Percentiles rank a stretch among this genome's conserved stretches.
Evolutionary conservation across 2,329 filamentous ascomycete genomes (phyloP).

Genomic region (Colletotrichum lentis): DNA sequence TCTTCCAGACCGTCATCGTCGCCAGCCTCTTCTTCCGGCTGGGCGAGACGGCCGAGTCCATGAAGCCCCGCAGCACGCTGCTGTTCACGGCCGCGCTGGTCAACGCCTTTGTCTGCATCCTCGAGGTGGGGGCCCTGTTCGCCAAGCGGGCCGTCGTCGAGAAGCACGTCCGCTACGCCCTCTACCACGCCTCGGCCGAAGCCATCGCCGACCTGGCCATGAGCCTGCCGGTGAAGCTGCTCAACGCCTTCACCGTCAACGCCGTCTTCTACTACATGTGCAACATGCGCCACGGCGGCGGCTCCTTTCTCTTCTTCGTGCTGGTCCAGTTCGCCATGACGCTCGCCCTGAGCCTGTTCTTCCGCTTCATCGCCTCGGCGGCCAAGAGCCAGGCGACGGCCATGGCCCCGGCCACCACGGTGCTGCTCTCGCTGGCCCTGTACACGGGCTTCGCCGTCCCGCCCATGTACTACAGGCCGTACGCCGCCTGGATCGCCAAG

Average conservation of each 20-base stretch:
- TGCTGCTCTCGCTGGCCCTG: constrained; percentile 22
- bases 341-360: constrained; percentile 69
- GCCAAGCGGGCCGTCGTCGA: constrained; percentile 45
- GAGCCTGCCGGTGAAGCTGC: constrained; percentile 56
- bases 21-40: constrained; percentile 73
- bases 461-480: constrained; percentile 24
- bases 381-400: constrained; percentile 55
- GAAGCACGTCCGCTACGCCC: constrained; percentile 46
- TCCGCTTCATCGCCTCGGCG: constrained; percentile 71
- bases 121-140: constrained; percentile 46
- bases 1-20: constrained; percentile 71
- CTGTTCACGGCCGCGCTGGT: constrained; percentile 52
- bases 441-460: constrained; percentile 35
- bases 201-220: constrained; percentile 52
- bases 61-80: constrained; percentile 56
- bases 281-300: constrained; percentile 42
- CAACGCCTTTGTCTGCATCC: constrained; percentile 54
- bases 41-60: constrained; percentile 60
- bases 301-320: constrained; percentile 69
- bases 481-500: constrained; percentile 29
- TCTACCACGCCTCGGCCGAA: constrained; percentile 47
- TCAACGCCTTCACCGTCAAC: constrained; percentile 63
- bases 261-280: constrained; percentile 48
- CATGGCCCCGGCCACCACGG: constrained; percentile 24
- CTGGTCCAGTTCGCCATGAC: constrained; percentile 68